Percentiles rank a stretch among this genome's conserved stretches.
These are phyloP conservation scores for Rutstroemia sp. DNA, from an alignment of 2,329 filamentous ascomycete species.

Conservation along the genomic window DNA sequence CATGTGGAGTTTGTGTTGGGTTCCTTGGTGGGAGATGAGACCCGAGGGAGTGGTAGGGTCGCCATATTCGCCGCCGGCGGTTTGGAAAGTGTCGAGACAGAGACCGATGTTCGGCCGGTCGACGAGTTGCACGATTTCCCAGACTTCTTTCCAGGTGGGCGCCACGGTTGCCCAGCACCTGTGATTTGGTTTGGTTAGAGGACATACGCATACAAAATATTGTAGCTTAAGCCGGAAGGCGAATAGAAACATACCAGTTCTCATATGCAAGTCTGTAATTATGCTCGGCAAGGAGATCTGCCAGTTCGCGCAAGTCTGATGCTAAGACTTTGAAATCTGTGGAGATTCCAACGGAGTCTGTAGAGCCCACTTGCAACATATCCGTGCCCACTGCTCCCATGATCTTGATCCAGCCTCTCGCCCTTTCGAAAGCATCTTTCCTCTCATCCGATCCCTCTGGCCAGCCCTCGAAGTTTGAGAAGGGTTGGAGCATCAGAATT, in stretches of 20 bases:
- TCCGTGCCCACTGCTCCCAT: conserved; percentile 65
- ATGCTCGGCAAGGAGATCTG: conserved; percentile 50
- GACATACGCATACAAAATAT: neutral
- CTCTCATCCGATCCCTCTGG: conserved; percentile 47
- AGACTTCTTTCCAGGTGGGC: conserved; percentile 60
- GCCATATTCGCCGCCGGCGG: conserved; percentile 63
- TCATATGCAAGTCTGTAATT: conserved; percentile 64
- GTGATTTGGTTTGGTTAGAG: neutral
- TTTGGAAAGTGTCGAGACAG: conserved; percentile 74
- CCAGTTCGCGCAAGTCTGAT: conserved; percentile 56
- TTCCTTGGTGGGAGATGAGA: conserved; percentile 40
- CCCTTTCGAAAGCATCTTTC: conserved; percentile 54
- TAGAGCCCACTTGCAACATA: conserved; percentile 52
- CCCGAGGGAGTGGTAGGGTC: conserved; percentile 62
- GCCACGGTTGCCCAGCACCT: conserved; percentile 68
- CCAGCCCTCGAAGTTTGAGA: conserved; percentile 74
- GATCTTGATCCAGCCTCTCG: conserved; percentile 58
- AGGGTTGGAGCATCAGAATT: conserved; percentile 68
- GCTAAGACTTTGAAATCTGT: conserved; percentile 39
- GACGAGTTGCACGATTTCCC: conserved; percentile 57
- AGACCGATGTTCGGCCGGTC: conserved; percentile 61
- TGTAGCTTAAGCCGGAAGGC: neutral
- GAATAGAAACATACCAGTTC: conserved; percentile 44
- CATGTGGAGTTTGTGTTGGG: conserved; percentile 37
- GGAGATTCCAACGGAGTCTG: conserved; percentile 1